These are phyloP conservation scores for Aethionema arabicum DNA, from an alignment of 345 rosid genomes.

Conservation along the genomic window DNA sequence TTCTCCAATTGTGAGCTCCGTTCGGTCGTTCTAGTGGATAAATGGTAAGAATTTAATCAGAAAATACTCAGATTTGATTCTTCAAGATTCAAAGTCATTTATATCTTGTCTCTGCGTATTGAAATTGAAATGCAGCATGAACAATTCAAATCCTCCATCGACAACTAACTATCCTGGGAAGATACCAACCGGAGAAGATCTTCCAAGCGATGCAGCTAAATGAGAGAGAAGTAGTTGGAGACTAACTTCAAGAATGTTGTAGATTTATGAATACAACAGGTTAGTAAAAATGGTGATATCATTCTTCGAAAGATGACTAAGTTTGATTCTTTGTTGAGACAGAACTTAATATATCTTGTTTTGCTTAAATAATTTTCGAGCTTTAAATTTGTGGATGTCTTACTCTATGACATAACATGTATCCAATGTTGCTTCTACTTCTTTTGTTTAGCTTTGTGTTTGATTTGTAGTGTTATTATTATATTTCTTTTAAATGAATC, in stretches of 20 bases:
- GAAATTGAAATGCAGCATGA: constrained; percentile 39
- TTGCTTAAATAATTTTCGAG: no score
- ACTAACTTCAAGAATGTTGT: not conserved
- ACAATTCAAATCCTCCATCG: constrained; percentile 44
- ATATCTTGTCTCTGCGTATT: not conserved
- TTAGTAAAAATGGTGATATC: no score
- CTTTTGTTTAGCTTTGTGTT: no score
- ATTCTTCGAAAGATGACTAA: no score
- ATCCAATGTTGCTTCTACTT: no score
- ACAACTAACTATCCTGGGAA: constrained; percentile 61
- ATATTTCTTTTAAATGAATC: no score
- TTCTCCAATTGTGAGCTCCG: constrained; percentile 79
- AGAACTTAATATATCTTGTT: no score
- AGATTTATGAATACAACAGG: no score
- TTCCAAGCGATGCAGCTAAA: constrained; percentile 52
- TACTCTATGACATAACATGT: no score
- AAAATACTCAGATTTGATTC: not conserved
- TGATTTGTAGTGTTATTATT: no score
- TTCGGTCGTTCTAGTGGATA: constrained; percentile 56
- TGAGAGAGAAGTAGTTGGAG: constrained; percentile 25
- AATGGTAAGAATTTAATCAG: constrained; percentile 43
- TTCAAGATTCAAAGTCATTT: not conserved
- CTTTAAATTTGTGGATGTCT: no score
- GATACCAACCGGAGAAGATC: constrained; percentile 52
- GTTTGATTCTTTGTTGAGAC: no score